Evolutionary conservation across 2,329 filamentous ascomycete species (phyloP), one percentile per base, ranked within the genome.

Genomic region (Fusarium penzigii): DNA sequence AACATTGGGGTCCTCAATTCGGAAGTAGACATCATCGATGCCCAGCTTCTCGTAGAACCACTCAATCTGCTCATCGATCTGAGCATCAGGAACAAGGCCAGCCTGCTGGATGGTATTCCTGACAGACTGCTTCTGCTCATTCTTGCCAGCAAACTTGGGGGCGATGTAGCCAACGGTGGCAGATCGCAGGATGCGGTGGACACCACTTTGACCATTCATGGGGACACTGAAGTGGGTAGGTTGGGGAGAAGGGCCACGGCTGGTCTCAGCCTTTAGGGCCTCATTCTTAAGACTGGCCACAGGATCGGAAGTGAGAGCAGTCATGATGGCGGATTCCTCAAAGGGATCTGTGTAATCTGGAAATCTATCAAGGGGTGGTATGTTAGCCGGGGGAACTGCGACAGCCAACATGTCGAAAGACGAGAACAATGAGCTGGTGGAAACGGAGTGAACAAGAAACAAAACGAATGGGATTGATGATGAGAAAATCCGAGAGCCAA

Each of bases 31-130:
- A 79, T 97, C 94, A 68, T 99, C 94, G 65, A 99, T 99, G 64
- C 94, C 94, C 20, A 99, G 85, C 72, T 95, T 89, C 70, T 94
- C 90, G 79, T 99, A 99, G 79, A 99, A 99, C 93, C 94, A 99
- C 54, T 85, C 82, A 46, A 92, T 90, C 75, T 99, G 92, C 25
- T 86, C 82, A 57, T 95, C 89, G 57, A 97, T 82, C 61, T 96
- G 89, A 47, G 88, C 80, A 51, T 83, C 81, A 2, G 94, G 94
- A 56, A 99, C 90, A 83, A 95, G 97, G 54, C 87, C 89, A 68
- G 87, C 89, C 59, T 87, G 82, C 67, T 85, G 81, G 63, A 97
- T 85, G 68, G 87, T 78, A 61, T 88, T 86, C 84, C 91, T 92
- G 69, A 97, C 92, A 68, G 86, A 78, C 69, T 89, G 83, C 86